phyloP scores from a whole-genome alignment of 106 monocot species.

The Acanthochlamys bracteata region DNA sequence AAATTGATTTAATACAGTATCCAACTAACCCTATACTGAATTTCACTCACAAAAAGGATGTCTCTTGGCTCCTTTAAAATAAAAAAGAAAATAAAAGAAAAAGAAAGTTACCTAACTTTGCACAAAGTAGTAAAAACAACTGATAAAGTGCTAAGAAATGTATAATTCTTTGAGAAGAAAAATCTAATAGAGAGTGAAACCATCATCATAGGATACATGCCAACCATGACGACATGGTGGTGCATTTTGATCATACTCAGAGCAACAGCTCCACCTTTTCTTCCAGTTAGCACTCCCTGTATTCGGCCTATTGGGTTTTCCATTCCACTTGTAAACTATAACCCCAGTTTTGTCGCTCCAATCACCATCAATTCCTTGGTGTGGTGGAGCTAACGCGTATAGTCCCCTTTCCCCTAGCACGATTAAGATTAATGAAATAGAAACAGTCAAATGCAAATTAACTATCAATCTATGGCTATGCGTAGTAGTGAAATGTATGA shows the following conservation, averaged over 20 bases:
- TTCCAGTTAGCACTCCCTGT: constrained; percentile 66
- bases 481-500: not conserved
- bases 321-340: constrained; percentile 82
- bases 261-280: constrained; percentile 80
- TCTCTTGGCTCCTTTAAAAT: too few species aligned
- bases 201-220: constrained; percentile 77
- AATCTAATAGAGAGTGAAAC: constrained; percentile 47
- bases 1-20: too few species aligned
- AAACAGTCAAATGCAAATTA: not conserved
- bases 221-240: constrained; percentile 49
- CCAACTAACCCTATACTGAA: too few species aligned
- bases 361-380: constrained; percentile 85
- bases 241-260: constrained; percentile 46
- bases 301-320: constrained; percentile 39
- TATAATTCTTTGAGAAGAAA: too few species aligned
- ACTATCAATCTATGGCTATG: too few species aligned
- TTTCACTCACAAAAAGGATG: too few species aligned
- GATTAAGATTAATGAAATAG: not conserved
- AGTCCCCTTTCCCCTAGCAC: constrained; percentile 57
- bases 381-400: constrained; percentile 64
- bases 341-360: constrained; percentile 79
- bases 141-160: too few species aligned
- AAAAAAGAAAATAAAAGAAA: too few species aligned
- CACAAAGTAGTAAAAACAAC: too few species aligned
- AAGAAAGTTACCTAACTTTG: too few species aligned